Base-by-base conservation (phyloP, 2,329 filamentous ascomycete genomes). In the Chrysoporthe cubensis region DNA sequence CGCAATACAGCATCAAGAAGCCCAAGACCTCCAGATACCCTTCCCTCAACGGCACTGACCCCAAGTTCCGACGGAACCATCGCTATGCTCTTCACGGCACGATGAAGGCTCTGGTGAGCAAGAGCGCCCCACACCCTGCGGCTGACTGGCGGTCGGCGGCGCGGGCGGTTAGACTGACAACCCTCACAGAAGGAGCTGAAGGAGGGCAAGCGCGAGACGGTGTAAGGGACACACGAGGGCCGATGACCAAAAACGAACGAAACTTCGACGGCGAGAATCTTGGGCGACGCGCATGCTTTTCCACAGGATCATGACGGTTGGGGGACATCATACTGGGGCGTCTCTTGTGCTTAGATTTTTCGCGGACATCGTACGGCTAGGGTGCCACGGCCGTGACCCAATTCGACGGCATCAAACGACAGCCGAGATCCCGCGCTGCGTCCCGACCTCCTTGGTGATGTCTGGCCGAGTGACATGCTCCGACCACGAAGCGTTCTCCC, bases 21-120 rank as follows among this genome's bases (percentile, higher is more conserved):
- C 96, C 96, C 75, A 97, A 97, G 90, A 98, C 96, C 81, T 90
- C 94, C 85, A 90, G 96, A 88, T 99, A 99, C 88, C 96, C 96
- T 75, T 98, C 95, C 77, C 91, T 99, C 80, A 97, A 97, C 83
- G 96, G 96, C 79, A 96, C 93, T 83, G 96, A 99, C 87, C 94
- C 96, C 82, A 99, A 99, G 91, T 99, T 99, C 90, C 91, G 96
- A 84, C 91, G 96, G 86, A 99, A 99, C 90, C 96, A 99, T 88
- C 93, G 94, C 88, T 95, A 99, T 90, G 96, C 96, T 84, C 94
- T 98, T 74, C 96, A 98, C 88, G 96, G 96, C 83, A 99, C 94
- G 82, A 94, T 93, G 88, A 96, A 93, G 88, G 96, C 96, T 82
- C 86, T 99, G 87, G 95, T 98, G 54, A 64, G 69, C 34, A 58